Base-by-base conservation (phyloP, 768 basidiomycete genomes). In the Fistulinella prunicolor region DNA sequence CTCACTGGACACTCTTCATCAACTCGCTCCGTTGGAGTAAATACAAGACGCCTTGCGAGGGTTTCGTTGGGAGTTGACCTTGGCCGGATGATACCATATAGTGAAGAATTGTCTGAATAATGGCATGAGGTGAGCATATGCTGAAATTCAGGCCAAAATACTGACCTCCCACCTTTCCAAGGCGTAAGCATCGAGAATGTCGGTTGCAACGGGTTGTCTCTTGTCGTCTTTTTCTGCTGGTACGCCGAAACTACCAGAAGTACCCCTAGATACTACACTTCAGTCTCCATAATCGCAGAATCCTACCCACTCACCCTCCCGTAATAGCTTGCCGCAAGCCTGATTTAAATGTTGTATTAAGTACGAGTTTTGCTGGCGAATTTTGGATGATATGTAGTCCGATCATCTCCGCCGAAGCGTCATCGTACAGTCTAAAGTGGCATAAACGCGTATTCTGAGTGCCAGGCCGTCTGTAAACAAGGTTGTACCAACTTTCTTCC, bases 51-150 rank as follows among this genome's bases (percentile, higher is more conserved):
- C 85, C 88, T 52, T 83, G 81, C 1, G 89, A 89, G 6, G 94
- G 92, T 62, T 80, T 82, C 8, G 83, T 71, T 21, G 87, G 81
- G 30, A 78, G 72, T 62, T 88, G 81, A n/a, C 83, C 89, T 23
- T 81, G 82, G 12, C 84, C 89, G 26, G 89, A 95, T 9, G 91
- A 94, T 4, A 99, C 96, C 94, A 99, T 96, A 63, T 90, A 98
- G 68, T 97, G 93, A 37, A 98, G 76, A 59, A 98, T 95, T 0
- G 92, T 94, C 94, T 98, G 32, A 16, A 44, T 23, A 34, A 30
- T 5, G 24, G 16, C 2, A 10, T 21, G 16, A 6, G 30, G 44
- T 51, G 22, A 42, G 47, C 26, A 36, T 10, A 22, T 34, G 23
- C 42, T 42, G 14, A 20, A 23, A 38, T 10, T 42, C 44, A 38